Base-by-base conservation (phyloP, 768 basidiomycete genomes). In the Crucibulum laeve region DNA sequence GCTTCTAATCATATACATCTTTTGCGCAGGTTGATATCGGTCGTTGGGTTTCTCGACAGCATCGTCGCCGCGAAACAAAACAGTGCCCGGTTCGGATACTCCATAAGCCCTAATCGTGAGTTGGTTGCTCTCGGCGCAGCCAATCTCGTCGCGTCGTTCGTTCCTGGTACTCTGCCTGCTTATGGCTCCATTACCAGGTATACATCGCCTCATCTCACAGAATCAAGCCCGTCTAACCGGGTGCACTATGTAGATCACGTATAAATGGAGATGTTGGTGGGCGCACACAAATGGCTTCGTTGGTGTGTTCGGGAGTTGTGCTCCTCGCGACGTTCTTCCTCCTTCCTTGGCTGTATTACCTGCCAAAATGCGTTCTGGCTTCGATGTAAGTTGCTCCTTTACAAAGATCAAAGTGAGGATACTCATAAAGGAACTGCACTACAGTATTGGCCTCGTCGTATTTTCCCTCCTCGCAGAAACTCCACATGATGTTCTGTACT, bases 61-160 rank as follows among this genome's bases (percentile, higher is more conserved):
- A 92, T 96, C 48, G 91, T 93, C 2, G 89, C 93, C 0, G 95
- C 95, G 2, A 96, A 98, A 56, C 93, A 97, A 60, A 94, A 88
- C 47, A 81, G 82, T 0, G 77, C 81, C 3, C 82, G 84, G 10
- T 97, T 85, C 56, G 87, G 90, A 2, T 85, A 97, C 59, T 77
- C 87, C 0, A 87, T 98, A 50, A 88, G 82, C 50, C 91, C 93
- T 0, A 99, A 98, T 59, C 84, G 96, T 22, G 96, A 99, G 57
- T 74, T 98, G 1, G 94, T 97, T 19, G 96, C 96, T 1, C 70
- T 99, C 14, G 92, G 91, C 34, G 81, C 87, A 8, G 80, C 82
- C 10, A 96, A 96, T 58, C 68, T 95, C 25, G 76, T 68, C 3
- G 84, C 73, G 1, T 85, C 89, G 1, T 85, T 94, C 54, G 67